Evolutionary conservation across 2,329 filamentous ascomycete species (phyloP).

Genomic region (Myriosclerotinia scirpicola): DNA sequence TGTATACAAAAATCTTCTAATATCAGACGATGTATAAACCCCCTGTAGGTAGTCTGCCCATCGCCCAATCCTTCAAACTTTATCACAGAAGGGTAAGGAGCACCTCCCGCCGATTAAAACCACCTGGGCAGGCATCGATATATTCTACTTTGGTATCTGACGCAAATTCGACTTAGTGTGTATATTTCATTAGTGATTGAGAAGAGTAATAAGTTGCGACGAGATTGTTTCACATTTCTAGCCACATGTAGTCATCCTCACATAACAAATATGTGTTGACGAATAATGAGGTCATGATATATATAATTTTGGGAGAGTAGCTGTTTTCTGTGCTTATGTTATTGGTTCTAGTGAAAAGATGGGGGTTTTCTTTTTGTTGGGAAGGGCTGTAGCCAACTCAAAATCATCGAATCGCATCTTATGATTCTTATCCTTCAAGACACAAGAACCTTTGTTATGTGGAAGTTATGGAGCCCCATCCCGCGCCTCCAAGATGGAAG

Average conservation of each 20-base stretch:
- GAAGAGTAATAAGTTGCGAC: neutral
- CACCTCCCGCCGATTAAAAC: too few relatives aligned
- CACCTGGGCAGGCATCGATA: too few relatives aligned
- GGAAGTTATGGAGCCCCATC: neutral
- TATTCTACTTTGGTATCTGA: too few relatives aligned
- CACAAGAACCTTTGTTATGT: neutral
- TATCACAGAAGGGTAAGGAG: too few relatives aligned
- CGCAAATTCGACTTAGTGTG: too few relatives aligned
- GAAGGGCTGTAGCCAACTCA: neutral
- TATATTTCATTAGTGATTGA: too few relatives aligned
- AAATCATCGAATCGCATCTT: slow-evolving; percentile 2
- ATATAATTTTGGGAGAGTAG: neutral
- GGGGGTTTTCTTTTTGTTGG: neutral
- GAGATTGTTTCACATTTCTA: neutral
- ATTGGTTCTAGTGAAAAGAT: neutral
- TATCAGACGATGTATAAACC: too few relatives aligned
- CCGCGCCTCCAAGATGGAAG: neutral
- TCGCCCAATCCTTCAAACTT: too few relatives aligned
- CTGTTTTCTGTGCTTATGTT: too few relatives aligned
- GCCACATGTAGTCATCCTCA: neutral
- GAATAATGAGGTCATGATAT: neutral
- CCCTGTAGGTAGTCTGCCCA: too few relatives aligned
- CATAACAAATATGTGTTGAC: too few relatives aligned
- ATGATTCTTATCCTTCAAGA: neutral
- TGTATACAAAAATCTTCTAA: too few relatives aligned